A percentile compares a stretch with the other conserved stretches of the same genome.
Conservation (phyloP, 306 rosid species). For the Abrus pulchellus region DNA sequence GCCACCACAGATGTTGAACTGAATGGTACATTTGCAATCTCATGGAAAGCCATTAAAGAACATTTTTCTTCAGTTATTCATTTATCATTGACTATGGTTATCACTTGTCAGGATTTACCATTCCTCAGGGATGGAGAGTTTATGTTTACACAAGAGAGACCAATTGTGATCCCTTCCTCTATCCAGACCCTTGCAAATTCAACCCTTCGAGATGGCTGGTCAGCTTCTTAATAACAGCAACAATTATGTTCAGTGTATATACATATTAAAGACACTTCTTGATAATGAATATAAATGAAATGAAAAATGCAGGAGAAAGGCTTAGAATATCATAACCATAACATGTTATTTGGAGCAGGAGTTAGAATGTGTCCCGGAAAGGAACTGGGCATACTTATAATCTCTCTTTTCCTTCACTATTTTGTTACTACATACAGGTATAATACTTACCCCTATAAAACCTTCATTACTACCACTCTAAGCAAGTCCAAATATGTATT, state of each 20-base stretch:
- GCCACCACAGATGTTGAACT: constrained; percentile 69
- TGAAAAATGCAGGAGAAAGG: constrained; percentile 61
- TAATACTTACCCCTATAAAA: background rate
- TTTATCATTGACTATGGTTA: constrained; percentile 23
- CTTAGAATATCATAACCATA: constrained; percentile 63
- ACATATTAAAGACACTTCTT: background rate
- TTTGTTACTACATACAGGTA: constrained; percentile 82
- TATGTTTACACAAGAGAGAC: constrained; percentile 81
- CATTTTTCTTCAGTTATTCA: background rate
- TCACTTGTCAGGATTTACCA: constrained; percentile 60
- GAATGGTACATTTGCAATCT: constrained; percentile 62
- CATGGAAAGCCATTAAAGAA: background rate
- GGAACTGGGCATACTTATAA: constrained; percentile 70
- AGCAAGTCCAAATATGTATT: too few species aligned
- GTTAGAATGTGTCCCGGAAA: constrained; percentile 79
- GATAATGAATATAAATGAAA: constrained; percentile 4
- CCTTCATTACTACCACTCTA: too few species aligned
- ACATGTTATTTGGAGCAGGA: constrained; percentile 81
- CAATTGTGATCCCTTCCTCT: constrained; percentile 68
- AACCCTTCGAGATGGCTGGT: constrained; percentile 92
- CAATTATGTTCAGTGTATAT: background rate
- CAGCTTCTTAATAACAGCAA: constrained; percentile 25
- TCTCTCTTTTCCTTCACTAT: constrained; percentile 76
- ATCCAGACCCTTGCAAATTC: constrained; percentile 72
- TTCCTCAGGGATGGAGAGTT: constrained; percentile 89